A percentile compares a stretch with the other conserved stretches of the same genome.
Evolutionary conservation across 2,329 filamentous ascomycete species (phyloP).

Genomic region (Exophiala dermatitidis): DNA sequence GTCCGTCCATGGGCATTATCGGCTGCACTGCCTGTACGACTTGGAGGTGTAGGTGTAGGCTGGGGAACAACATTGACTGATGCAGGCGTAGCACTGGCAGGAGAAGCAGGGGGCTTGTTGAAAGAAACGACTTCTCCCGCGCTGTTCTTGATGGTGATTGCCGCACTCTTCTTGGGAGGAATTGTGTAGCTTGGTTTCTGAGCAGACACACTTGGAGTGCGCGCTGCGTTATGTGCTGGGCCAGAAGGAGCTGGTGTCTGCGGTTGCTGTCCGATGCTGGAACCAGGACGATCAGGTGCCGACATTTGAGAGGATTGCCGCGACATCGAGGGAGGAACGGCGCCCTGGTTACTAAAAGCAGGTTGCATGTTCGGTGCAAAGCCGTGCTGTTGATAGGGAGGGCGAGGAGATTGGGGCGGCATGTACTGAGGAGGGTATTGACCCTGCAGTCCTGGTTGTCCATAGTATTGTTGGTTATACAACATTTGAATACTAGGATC

Average conservation of each 20-base stretch:
- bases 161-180: slow-evolving; percentile 59
- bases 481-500: slow-evolving; percentile 27
- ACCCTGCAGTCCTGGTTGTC: slow-evolving; percentile 17
- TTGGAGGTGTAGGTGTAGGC: slow-evolving; percentile 71
- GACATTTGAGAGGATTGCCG: slow-evolving; percentile 74
- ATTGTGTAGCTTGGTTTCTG: slow-evolving; percentile 58
- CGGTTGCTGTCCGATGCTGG: slow-evolving; percentile 53
- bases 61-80: slow-evolving; percentile 59
- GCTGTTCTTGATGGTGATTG: slow-evolving; percentile 77
- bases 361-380: slow-evolving; percentile 44
- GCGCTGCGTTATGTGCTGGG: slow-evolving; percentile 48
- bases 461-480: slow-evolving; percentile 25
- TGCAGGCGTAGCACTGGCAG: slow-evolving; percentile 49
- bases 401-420: slow-evolving; percentile 41
- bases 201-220: slow-evolving; percentile 51
- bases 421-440: slow-evolving; percentile 34
- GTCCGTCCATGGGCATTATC: slow-evolving; percentile 59
- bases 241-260: slow-evolving; percentile 42
- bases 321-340: slow-evolving; percentile 60
- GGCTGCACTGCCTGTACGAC: slow-evolving; percentile 60
- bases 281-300: slow-evolving; percentile 57
- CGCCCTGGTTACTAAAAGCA: slow-evolving; percentile 43
- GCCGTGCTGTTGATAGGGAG: slow-evolving; percentile 44
- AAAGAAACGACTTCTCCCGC: slow-evolving; percentile 67
- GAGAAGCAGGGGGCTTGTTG: slow-evolving; percentile 58